These are phyloP conservation scores for Ilex asprella DNA, from an alignment of 257 asterid genomes.

Conservation along the genomic window DNA sequence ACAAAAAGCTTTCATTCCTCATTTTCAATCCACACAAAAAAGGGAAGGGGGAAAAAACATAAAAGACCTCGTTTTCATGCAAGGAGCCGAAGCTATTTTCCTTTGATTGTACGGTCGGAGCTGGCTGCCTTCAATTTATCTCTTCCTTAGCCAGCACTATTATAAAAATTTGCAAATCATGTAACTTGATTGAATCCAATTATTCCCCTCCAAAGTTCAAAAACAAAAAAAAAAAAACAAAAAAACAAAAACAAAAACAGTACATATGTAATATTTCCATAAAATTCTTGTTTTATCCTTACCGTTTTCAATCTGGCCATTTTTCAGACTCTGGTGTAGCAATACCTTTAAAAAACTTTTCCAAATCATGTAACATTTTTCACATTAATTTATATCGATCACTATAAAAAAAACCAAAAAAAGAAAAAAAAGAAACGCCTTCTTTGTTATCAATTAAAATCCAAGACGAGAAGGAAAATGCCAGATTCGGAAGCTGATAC, in stretches of 20 bases:
- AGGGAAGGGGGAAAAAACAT: too few relatives aligned
- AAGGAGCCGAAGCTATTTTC: too few relatives aligned
- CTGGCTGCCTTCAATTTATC: slow-evolving; percentile 36
- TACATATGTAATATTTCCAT: too few relatives aligned
- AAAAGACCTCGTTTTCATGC: too few relatives aligned
- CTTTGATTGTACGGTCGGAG: slow-evolving; percentile 2
- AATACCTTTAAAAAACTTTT: slow-evolving; percentile 31
- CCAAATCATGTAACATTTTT: slow-evolving; percentile 27
- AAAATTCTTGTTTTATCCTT: too few relatives aligned
- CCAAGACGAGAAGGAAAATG: slow-evolving; percentile 25
- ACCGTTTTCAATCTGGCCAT: neutral
- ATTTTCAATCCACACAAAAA: too few relatives aligned
- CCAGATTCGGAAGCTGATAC: slow-evolving; percentile 49
- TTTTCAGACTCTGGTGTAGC: slow-evolving; percentile 37
- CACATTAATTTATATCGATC: too few relatives aligned
- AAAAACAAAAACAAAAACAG: too few relatives aligned
- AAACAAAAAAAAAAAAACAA: too few relatives aligned
- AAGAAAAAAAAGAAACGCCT: neutral
- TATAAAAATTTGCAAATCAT: slow-evolving; percentile 49
- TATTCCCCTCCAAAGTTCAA: too few relatives aligned
- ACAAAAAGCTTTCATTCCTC: too few relatives aligned
- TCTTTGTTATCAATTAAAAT: too few relatives aligned
- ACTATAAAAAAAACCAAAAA: neutral
- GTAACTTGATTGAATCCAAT: slow-evolving; percentile 8
- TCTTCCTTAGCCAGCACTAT: slow-evolving; percentile 42